phyloP scores from a whole-genome alignment of 2,329 filamentous ascomycete species.

The Harringtonia aguacate region DNA sequence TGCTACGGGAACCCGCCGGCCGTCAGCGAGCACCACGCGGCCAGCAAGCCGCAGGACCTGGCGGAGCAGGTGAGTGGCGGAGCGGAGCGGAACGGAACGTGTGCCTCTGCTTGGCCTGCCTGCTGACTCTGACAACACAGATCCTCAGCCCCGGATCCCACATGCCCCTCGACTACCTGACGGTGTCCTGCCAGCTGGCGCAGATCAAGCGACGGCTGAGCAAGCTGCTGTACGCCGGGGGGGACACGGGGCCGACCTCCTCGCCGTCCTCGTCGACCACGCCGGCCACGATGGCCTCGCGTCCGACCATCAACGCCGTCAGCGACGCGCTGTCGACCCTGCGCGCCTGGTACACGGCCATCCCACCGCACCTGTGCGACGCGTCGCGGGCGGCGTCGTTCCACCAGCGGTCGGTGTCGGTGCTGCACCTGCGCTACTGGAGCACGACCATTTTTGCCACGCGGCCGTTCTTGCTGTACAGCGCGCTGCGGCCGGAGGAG shows the following conservation, averaged over 20 bases:
- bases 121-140: constrained; percentile 5
- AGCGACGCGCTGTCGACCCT: constrained; percentile 11
- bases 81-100: no score
- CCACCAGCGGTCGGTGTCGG: constrained; percentile 15
- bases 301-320: constrained; percentile 11
- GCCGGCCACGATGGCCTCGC: not conserved
- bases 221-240: constrained; percentile 11
- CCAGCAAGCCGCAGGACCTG: constrained; percentile 7
- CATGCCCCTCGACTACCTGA: constrained; percentile 17
- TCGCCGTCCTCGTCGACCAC: not conserved
- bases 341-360: constrained; percentile 12
- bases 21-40: constrained; percentile 13
- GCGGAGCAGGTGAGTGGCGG: constrained; percentile 11
- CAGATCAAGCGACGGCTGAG: constrained; percentile 14
- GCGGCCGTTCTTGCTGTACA: constrained; percentile 22
- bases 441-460: constrained; percentile 13
- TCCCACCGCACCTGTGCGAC: constrained; percentile 15
- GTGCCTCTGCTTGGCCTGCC: no score
- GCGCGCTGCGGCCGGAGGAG: constrained; percentile 8
- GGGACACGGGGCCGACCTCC: not conserved
- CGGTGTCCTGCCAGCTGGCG: constrained; percentile 13
- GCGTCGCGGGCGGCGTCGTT: constrained; percentile 11
- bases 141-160: constrained; percentile 16
- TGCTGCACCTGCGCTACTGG: constrained; percentile 17
- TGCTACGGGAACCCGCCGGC: constrained; percentile 17